Percentiles rank a stretch among this genome's conserved stretches.
Evolutionary conservation across 306 rosid species (phyloP).

Genomic region (Rosa persica): DNA sequence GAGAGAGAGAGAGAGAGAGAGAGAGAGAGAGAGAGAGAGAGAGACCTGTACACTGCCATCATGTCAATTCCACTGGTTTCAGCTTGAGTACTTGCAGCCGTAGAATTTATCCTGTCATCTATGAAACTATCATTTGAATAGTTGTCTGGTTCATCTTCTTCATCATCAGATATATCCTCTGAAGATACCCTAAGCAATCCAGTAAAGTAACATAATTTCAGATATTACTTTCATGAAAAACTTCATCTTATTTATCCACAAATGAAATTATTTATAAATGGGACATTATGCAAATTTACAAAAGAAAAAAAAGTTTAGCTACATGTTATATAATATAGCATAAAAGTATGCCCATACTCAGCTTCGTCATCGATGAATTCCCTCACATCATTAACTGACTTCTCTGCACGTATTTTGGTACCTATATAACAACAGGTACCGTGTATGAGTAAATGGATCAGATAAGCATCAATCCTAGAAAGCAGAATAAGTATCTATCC

Average conservation of each 20-base stretch:
- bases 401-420: constrained; percentile 61
- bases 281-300: neutral
- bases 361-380: constrained; percentile 90
- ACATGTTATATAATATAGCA: neutral
- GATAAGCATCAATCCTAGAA: neutral
- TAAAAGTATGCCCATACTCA: constrained; percentile 59
- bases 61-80: constrained; percentile 63
- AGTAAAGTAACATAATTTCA: constrained; percentile 1
- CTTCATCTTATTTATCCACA: neutral
- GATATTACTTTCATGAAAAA: neutral
- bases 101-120: constrained; percentile 73
- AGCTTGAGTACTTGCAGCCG: constrained; percentile 53
- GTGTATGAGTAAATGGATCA: constrained; percentile 15
- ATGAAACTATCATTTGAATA: constrained; percentile 78
- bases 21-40: constrained; percentile 14
- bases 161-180: constrained; percentile 65
- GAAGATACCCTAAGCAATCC: constrained; percentile 57
- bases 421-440: constrained; percentile 43
- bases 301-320: neutral
- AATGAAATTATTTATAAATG: neutral
- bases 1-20: constrained; percentile 5
- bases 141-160: constrained; percentile 57
- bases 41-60: constrained; percentile 91
- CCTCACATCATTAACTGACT: constrained; percentile 42
- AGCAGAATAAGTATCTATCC: constrained; percentile 14